A percentile compares a stretch with the other conserved stretches of the same genome.
Evolutionary conservation across 2,329 filamentous ascomycete species (phyloP).

Genomic region (Ilyonectria mors-panacis): DNA sequence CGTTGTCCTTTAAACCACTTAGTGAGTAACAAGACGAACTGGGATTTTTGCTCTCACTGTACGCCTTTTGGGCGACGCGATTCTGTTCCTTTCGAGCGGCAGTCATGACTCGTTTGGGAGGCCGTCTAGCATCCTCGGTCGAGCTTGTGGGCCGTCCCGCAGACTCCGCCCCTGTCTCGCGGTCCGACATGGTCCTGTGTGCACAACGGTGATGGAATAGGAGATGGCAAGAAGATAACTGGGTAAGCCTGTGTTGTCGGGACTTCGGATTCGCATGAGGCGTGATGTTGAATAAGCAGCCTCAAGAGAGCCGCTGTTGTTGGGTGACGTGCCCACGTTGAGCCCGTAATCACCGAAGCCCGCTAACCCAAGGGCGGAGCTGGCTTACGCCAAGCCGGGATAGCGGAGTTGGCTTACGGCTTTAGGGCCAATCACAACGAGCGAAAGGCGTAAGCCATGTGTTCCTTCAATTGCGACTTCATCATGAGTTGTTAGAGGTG

Average conservation of each 20-base stretch:
- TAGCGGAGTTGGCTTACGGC: constrained; percentile 42
- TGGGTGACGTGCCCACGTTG: constrained; percentile 2
- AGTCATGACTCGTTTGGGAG: constrained; percentile 36
- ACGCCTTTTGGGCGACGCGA: constrained; percentile 43
- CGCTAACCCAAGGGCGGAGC: constrained; percentile 4
- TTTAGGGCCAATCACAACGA: constrained; percentile 34
- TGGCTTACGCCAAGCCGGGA: constrained; percentile 12
- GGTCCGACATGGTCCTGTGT: background rate
- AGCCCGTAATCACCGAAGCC: background rate
- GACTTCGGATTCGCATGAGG: background rate
- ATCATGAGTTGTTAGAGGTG: no score
- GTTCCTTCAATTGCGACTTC: background rate
- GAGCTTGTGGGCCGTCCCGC: background rate
- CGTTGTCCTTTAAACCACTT: constrained; percentile 31
- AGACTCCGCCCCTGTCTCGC: background rate
- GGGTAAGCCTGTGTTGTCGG: background rate
- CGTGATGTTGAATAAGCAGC: background rate
- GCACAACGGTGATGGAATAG: background rate
- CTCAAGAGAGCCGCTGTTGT: background rate
- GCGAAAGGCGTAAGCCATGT: constrained; percentile 5
- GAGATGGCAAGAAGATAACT: background rate
- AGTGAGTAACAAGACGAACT: background rate
- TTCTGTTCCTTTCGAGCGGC: constrained; percentile 47
- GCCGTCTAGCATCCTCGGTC: constrained; percentile 1
- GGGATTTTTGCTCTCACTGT: constrained; percentile 29